Evolutionary conservation across 768 basidiomycete genomes (phyloP).

Genomic region (Exsudoporus frostii): DNA sequence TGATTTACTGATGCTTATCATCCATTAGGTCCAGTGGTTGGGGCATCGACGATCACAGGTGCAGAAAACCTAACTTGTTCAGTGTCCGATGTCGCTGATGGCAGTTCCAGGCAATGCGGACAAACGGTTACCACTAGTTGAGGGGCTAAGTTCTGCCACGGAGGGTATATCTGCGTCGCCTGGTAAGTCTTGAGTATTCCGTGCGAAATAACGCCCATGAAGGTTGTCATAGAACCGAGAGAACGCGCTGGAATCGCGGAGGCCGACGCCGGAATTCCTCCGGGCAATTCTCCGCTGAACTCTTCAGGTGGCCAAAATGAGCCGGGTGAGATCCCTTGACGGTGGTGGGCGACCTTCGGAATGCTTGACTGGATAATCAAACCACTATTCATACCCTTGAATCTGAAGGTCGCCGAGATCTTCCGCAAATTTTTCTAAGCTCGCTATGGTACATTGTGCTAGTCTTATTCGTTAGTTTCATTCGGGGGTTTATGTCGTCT

Average conservation of each 20-base stretch:
- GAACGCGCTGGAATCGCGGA: constrained; percentile 1
- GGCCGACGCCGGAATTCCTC: background rate
- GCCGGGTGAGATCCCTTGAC: constrained; percentile 36
- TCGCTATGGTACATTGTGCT: constrained; percentile 18
- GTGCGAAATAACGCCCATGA: constrained; percentile 7
- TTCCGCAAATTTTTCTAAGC: constrained; percentile 40
- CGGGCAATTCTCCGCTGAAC: constrained; percentile 7
- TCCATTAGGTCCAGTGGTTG: constrained; percentile 23
- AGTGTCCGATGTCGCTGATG: constrained; percentile 9
- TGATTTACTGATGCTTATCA: constrained; percentile 6
- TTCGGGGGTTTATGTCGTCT: constrained; percentile 22
- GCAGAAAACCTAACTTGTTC: constrained; percentile 1
- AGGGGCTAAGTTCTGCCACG: background rate
- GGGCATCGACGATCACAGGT: constrained; percentile 19
- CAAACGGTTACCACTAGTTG: constrained; percentile 1
- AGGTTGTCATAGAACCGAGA: constrained; percentile 13
- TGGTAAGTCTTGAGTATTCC: constrained; percentile 11
- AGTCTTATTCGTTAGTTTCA: constrained; percentile 24
- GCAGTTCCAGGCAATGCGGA: constrained; percentile 11
- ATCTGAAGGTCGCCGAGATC: constrained; percentile 49
- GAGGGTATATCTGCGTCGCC: background rate
- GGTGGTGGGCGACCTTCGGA: constrained; percentile 50
- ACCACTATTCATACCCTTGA: constrained; percentile 39
- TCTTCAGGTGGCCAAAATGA: constrained; percentile 13
- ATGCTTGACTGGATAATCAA: constrained; percentile 40